Percentiles rank a stretch among this genome's conserved stretches.
Conservation (phyloP, 345 rosid species). For the Euclidium syriacum region DNA sequence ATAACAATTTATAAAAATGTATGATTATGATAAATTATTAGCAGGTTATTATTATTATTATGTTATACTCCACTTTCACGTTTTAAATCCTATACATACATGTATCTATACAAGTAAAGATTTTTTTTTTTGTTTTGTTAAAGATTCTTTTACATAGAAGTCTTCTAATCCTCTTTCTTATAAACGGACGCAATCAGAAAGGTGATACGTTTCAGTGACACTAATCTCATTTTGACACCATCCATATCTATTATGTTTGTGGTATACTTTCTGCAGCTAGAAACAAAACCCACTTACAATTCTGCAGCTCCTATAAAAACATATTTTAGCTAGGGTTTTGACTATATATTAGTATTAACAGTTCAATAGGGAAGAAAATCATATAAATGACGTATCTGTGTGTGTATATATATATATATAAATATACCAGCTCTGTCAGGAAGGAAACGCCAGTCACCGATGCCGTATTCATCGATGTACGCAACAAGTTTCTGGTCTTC, state of each 20-base stretch:
- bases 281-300: not conserved
- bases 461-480: slow-evolving; percentile 43
- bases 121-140: too few relatives aligned
- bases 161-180: not conserved
- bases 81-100: too few relatives aligned
- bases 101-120: too few relatives aligned
- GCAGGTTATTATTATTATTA: too few relatives aligned
- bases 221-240: not conserved
- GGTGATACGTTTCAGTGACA: not conserved
- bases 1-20: too few relatives aligned
- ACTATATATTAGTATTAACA: too few relatives aligned
- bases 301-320: not conserved
- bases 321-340: too few relatives aligned
- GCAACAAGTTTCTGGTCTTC: slow-evolving; percentile 61
- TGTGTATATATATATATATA: not conserved
- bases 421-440: slow-evolving; percentile 54
- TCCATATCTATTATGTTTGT: not conserved
- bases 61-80: too few relatives aligned
- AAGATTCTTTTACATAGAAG: too few relatives aligned
- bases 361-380: too few relatives aligned
- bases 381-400: not conserved
- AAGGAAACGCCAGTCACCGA: slow-evolving; percentile 63
- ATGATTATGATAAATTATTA: too few relatives aligned
- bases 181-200: not conserved
- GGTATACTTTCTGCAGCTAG: not conserved